Percentiles rank a stretch among this genome's conserved stretches.
Conservation (phyloP, 2,329 filamentous ascomycete genomes). For the Ophiostoma angusticollis region DNA sequence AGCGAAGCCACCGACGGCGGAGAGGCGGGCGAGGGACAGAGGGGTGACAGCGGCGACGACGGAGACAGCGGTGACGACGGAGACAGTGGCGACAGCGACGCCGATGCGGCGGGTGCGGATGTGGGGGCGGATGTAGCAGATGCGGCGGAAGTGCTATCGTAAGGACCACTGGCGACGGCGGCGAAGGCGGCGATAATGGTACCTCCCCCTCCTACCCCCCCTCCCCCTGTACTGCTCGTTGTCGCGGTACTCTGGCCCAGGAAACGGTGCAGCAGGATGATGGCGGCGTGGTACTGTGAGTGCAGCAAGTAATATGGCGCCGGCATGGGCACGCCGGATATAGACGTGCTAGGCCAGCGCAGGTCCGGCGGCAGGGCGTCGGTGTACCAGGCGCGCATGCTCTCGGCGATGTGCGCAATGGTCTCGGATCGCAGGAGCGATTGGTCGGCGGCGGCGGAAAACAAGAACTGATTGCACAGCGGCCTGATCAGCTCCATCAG, state of each 20-base stretch:
- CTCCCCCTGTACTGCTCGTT: too few relatives aligned
- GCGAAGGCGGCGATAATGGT: too few relatives aligned
- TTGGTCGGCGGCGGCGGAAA: background rate
- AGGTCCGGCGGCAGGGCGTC: slow-evolving; percentile 9
- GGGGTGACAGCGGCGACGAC: too few relatives aligned
- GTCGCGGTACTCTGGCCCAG: slow-evolving; percentile 5
- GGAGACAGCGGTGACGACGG: too few relatives aligned
- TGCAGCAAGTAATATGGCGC: slow-evolving; percentile 1
- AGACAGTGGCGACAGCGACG: too few relatives aligned
- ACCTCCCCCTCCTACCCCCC: too few relatives aligned
- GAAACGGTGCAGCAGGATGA: slow-evolving; percentile 5
- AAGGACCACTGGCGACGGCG: too few relatives aligned
- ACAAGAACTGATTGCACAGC: slow-evolving; percentile 5
- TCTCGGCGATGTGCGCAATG: slow-evolving; percentile 8
- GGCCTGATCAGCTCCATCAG: slow-evolving; percentile 9
- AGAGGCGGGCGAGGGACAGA: too few relatives aligned
- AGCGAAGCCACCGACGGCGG: too few relatives aligned
- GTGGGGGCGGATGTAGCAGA: too few relatives aligned
- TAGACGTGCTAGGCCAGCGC: slow-evolving; percentile 19
- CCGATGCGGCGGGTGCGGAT: too few relatives aligned
- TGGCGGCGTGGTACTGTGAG: slow-evolving; percentile 4
- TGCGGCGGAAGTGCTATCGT: too few relatives aligned
- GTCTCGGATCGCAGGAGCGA: background rate
- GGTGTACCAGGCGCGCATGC: slow-evolving; percentile 9
- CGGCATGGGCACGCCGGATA: slow-evolving; percentile 18